phyloP scores from a whole-genome alignment of 441 rosid species.

The Gossypium lobatum region DNA sequence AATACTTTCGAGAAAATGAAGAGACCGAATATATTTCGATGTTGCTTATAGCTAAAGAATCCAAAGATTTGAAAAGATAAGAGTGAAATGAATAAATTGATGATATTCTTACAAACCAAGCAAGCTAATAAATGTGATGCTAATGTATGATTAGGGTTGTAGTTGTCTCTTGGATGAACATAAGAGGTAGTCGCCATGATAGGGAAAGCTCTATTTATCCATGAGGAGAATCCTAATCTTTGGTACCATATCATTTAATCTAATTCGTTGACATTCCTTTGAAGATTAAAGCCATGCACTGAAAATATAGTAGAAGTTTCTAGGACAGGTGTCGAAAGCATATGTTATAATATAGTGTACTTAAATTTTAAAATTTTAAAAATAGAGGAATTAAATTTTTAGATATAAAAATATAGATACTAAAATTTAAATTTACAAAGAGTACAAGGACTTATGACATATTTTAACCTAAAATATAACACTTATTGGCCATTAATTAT shows the following conservation, averaged over 20 bases:
- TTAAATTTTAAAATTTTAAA: no score
- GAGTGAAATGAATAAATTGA: neutral
- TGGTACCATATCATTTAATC: neutral
- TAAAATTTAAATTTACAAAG: no score
- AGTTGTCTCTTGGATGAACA: neutral
- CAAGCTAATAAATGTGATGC: neutral
- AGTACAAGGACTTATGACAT: no score
- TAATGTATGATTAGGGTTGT: neutral
- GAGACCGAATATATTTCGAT: no score
- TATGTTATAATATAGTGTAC: no score
- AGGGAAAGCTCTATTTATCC: neutral
- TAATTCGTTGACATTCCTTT: neutral
- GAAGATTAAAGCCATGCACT: neutral
- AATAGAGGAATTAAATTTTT: no score
- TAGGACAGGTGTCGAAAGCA: no score
- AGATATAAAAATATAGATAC: no score
- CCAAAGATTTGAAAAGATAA: neutral
- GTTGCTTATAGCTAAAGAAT: neutral
- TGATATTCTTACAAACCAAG: neutral
- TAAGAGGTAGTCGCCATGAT: constrained; percentile 2
- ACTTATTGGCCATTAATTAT: no score
- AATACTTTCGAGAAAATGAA: no score
- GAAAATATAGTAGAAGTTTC: no score
- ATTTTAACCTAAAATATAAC: no score
- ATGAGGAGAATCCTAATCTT: neutral